phyloP scores from a whole-genome alignment of 2,329 filamentous ascomycete genomes.

The Colletotrichum abscissum region DNA sequence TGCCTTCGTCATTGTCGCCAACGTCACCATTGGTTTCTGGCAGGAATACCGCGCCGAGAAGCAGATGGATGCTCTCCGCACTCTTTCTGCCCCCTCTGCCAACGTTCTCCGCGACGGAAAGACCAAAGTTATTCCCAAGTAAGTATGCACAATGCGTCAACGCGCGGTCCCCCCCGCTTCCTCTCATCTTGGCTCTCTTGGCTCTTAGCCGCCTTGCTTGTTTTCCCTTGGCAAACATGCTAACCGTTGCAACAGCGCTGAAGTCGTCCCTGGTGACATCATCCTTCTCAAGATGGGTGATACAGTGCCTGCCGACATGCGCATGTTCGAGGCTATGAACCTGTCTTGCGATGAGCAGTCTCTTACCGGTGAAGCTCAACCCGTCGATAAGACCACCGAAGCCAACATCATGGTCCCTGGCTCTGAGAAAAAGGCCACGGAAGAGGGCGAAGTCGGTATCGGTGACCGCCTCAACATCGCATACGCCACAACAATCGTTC shows the following conservation, averaged over 20 bases:
- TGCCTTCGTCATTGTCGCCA: conserved; percentile 74
- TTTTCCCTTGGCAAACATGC: conserved; percentile 31
- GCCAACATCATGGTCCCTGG: conserved; percentile 56
- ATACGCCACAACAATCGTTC: conserved; percentile 79
- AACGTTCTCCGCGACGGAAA: conserved; percentile 71
- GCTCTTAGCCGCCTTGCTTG: background rate
- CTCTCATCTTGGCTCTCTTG: background rate
- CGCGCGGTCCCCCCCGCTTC: background rate
- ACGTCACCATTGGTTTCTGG: conserved; percentile 75
- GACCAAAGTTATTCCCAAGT: conserved; percentile 68
- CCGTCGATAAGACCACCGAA: conserved; percentile 73
- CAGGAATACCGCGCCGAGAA: conserved; percentile 74
- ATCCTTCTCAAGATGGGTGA: conserved; percentile 77
- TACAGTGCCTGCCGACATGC: conserved; percentile 79
- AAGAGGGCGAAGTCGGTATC: conserved; percentile 68
- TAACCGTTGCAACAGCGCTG: conserved; percentile 54
- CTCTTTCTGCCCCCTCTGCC: conserved; percentile 72
- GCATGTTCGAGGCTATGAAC: conserved; percentile 80
- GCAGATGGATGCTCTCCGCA: conserved; percentile 72
- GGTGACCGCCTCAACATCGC: conserved; percentile 81
- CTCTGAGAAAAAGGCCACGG: conserved; percentile 57
- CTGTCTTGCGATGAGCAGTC: conserved; percentile 82
- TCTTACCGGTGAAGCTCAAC: conserved; percentile 80
- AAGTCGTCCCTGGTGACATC: conserved; percentile 79
- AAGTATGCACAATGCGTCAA: conserved; percentile 43